Evolutionary conservation across 2,329 filamentous ascomycete genomes (phyloP), one percentile per base, ranked within the genome.

Genomic region (Dothiorella sarmentorum): DNA sequence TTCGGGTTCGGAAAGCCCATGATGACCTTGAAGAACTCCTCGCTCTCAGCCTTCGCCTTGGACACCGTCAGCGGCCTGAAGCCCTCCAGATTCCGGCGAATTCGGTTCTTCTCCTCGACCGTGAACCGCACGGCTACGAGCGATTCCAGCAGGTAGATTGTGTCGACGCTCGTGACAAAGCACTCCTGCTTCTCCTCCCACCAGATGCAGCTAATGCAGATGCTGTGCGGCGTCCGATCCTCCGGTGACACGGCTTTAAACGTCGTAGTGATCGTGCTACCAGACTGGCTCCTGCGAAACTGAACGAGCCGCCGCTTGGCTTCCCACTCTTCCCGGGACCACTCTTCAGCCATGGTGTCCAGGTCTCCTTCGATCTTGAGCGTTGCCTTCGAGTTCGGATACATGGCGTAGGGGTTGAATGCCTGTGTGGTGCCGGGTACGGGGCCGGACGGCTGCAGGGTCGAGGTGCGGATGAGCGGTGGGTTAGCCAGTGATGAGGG

Each of bases 1-100:
- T 97, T 97, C 2, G 94, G 94, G 61, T 88, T 90, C 11, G 91
- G 91, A 70, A 97, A 97, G 1, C 86, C 90, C 94, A 99, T 99
- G 76, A 99, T 97, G 67, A 97, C 83, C 78, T 97, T 97, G 85
- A 97, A 97, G 74, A 97, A 97, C 58, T 95, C 91, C 72, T 97
- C 93, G 71, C 90, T 96, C 61, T 97, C 93, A 1, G 86, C 70
- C 75, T 96, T 96, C 60, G 87, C 86, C 75, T 99, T 99, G 65
- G 91, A 96, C 17, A 99, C 91, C 0, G 94, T 99, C 63, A 91
- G 76, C 0, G 94, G 94, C 33, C 90, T 87, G 78, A 96, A 97
- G 0, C 92, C 92, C 72, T 99, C 94, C 31, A 99, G 80, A 69
- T 99, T 99, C 63, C 94, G 86, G 27, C 94, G 87, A 67, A 99